phyloP scores from a whole-genome alignment of 1,284 basidiomycete genomes.

The Taiwanofungus camphoratus region DNA sequence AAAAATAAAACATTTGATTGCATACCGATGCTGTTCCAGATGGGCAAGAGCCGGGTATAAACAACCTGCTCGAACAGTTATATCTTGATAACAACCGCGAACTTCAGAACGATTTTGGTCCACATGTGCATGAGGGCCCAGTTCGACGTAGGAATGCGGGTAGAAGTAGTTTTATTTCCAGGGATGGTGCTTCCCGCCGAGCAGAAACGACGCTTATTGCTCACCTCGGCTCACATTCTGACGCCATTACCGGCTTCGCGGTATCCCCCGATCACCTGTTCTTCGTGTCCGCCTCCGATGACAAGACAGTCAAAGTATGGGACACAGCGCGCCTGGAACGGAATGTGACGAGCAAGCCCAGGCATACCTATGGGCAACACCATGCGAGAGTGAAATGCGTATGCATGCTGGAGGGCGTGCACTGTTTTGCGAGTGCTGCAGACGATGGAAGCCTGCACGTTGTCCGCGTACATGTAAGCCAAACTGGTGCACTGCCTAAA shows the following conservation, averaged over 20 bases:
- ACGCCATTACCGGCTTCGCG: constrained; percentile 73
- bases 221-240: constrained; percentile 82
- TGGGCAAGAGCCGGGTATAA: constrained; percentile 82
- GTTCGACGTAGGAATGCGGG: constrained; percentile 67
- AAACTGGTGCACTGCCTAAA: constrained; percentile 64
- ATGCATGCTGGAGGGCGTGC: constrained; percentile 77
- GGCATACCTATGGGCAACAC: constrained; percentile 74
- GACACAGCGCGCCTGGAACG: constrained; percentile 76
- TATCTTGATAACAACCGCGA: constrained; percentile 84
- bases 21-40: constrained; percentile 39
- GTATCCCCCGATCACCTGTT: constrained; percentile 93
- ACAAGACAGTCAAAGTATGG: constrained; percentile 83
- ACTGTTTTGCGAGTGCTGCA: constrained; percentile 86
- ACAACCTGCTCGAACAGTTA: constrained; percentile 81
- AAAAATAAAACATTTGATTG: not conserved
- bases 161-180: constrained; percentile 55
- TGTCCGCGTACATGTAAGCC: constrained; percentile 71
- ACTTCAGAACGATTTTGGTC: constrained; percentile 85
- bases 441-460: constrained; percentile 85
- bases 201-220: constrained; percentile 77
- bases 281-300: constrained; percentile 87
- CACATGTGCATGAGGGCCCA: constrained; percentile 75
- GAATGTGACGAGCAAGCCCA: constrained; percentile 73
- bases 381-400: constrained; percentile 76
- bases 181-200: constrained; percentile 51